Conservation (phyloP, 768 basidiomycete species). For the Kwoniella sp. region DNA sequence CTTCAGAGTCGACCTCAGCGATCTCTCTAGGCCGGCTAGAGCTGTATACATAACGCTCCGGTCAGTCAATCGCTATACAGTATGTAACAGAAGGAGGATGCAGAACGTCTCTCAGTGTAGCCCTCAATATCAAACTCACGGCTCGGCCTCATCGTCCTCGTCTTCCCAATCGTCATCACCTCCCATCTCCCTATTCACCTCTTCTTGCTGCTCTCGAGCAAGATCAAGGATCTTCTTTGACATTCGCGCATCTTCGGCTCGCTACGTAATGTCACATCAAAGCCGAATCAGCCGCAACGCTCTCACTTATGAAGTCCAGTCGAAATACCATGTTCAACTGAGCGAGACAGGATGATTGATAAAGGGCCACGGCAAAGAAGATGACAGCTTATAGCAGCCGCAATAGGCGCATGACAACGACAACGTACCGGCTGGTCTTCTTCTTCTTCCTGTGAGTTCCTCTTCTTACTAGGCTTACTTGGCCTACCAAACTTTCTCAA, state of each 20-base stretch:
- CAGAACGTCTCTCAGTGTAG: too few relatives aligned
- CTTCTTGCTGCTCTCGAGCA: constrained; percentile 89
- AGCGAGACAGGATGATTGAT: background rate
- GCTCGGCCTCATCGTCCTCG: constrained; percentile 35
- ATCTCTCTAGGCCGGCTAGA: constrained; percentile 29
- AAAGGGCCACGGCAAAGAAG: too few relatives aligned
- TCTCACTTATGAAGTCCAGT: too few relatives aligned
- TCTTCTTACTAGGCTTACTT: constrained; percentile 64
- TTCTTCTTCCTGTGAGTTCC: constrained; percentile 60
- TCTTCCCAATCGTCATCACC: constrained; percentile 52
- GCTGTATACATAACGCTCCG: too few relatives aligned
- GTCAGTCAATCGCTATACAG: too few relatives aligned
- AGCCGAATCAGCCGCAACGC: too few relatives aligned
- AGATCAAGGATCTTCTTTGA: constrained; percentile 88
- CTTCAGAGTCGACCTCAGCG: constrained; percentile 27
- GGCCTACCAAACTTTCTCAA: constrained; percentile 73
- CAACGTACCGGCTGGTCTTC: constrained; percentile 62
- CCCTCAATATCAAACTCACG: constrained; percentile 25
- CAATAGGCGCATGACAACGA: too few relatives aligned
- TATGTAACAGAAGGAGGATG: too few relatives aligned
- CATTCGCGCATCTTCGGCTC: constrained; percentile 58
- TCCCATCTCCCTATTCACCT: constrained; percentile 62
- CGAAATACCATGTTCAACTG: too few relatives aligned
- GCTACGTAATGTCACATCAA: too few relatives aligned
- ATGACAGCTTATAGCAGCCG: too few relatives aligned